Evolutionary conservation across 306 rosid genomes (phyloP).

Genomic region (Alnus rubra): DNA sequence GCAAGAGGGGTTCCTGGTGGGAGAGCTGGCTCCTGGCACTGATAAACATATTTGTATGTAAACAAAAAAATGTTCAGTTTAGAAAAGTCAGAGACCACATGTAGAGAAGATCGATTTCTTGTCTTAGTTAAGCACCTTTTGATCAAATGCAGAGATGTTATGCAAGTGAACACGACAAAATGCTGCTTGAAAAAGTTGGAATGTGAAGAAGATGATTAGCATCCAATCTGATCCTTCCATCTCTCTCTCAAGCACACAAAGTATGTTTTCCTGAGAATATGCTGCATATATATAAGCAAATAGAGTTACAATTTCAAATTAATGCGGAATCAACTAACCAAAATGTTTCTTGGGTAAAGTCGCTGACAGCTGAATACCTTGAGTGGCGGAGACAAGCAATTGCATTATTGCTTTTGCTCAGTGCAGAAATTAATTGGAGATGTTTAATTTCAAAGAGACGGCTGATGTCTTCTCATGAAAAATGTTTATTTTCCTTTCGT

Average conservation of each 20-base stretch:
- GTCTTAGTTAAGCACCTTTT: not conserved
- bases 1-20: not conserved
- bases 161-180: not conserved
- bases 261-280: not conserved
- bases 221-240: not conserved
- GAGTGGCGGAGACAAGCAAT: not conserved
- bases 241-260: not conserved
- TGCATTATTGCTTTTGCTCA: not conserved
- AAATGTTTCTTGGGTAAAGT: not conserved
- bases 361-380: not conserved
- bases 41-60: not conserved
- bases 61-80: not conserved
- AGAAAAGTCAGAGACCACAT: not conserved
- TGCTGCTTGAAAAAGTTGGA: not conserved
- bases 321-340: not conserved
- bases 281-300: not conserved
- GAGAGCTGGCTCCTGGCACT: slow-evolving; percentile 5
- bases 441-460: not conserved
- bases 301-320: not conserved
- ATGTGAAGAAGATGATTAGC: not conserved
- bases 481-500: not conserved
- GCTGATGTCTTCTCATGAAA: not conserved
- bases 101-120: not conserved
- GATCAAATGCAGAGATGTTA: not conserved
- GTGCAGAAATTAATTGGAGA: not conserved